These are phyloP conservation scores for Dendrocalamus sinicus DNA, from an alignment of 176 grass and related monocot species.

Conservation along the genomic window DNA sequence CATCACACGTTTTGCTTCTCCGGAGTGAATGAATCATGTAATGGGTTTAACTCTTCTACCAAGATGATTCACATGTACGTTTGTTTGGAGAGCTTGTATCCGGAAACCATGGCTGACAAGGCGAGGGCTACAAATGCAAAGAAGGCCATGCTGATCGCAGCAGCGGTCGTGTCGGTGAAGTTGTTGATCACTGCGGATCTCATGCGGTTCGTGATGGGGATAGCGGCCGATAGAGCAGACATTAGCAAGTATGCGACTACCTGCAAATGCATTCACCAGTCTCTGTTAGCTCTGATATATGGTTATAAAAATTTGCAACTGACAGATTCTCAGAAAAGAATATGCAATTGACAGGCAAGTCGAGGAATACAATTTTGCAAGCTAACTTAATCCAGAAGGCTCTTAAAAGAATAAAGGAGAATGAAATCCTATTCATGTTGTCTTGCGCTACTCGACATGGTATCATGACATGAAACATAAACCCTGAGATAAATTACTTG, in stretches of 20 bases:
- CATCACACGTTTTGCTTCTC: conserved; percentile 22
- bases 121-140: conserved; percentile 74
- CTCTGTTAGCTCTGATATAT: conserved; percentile 13
- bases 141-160: conserved; percentile 87
- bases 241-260: conserved; percentile 81
- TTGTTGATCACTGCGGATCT: conserved; percentile 70
- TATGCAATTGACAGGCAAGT: conserved; percentile 12
- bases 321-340: conserved; percentile 11
- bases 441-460: background rate
- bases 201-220: conserved; percentile 88
- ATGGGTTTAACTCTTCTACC: conserved; percentile 34
- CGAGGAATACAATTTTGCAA: background rate
- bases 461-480: conserved; percentile 24
- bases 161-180: conserved; percentile 71
- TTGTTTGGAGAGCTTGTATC: conserved; percentile 83
- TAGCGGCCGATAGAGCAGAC: conserved; percentile 77
- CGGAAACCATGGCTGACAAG: conserved; percentile 71
- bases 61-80: conserved; percentile 64
- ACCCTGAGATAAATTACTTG: background rate
- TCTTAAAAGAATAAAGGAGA: conserved; percentile 1
- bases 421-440: conserved; percentile 11
- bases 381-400: background rate
- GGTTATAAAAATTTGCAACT: background rate
- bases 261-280: conserved; percentile 40
- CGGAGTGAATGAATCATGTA: conserved; percentile 5